Conservation (phyloP, 2,329 filamentous ascomycete species). For the Mycosphaerella sp. region DNA sequence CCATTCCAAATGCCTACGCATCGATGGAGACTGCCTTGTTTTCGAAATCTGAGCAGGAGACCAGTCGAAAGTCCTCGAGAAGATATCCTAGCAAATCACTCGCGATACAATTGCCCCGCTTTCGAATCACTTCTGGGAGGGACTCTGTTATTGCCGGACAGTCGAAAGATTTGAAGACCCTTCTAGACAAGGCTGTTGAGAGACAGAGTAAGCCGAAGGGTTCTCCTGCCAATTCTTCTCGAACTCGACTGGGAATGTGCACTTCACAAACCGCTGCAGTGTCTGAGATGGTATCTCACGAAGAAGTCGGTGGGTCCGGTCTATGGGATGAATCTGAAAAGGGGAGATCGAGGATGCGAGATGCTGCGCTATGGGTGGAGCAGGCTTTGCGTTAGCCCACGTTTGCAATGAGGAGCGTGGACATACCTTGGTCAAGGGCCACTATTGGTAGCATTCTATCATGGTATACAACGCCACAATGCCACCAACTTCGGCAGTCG, state of each 20-base stretch:
- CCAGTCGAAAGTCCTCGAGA: conserved; percentile 31
- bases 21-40: not conserved
- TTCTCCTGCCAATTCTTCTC: not conserved
- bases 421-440: too few species aligned
- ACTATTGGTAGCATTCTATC: too few species aligned
- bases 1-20: not conserved
- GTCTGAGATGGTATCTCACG: conserved; percentile 29
- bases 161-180: conserved; percentile 36
- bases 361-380: conserved; percentile 21
- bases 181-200: conserved; percentile 37
- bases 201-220: conserved; percentile 23
- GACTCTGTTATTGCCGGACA: conserved; percentile 38
- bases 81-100: conserved; percentile 39
- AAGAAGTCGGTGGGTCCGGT: conserved; percentile 28
- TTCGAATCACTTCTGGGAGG: conserved; percentile 37
- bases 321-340: conserved; percentile 20
- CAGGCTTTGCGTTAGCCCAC: not conserved
- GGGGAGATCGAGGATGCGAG: conserved; percentile 19
- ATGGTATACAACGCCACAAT: too few species aligned
- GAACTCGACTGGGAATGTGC: conserved; percentile 9
- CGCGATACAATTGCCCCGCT: conserved; percentile 37
- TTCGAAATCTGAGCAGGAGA: not conserved
- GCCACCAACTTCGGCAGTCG: too few species aligned
- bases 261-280: conserved; percentile 22
- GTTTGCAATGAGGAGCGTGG: too few species aligned